Evolutionary conservation across 352 stramenopile genomes (phyloP).

Genomic region (Globisporangium abappressorium): DNA sequence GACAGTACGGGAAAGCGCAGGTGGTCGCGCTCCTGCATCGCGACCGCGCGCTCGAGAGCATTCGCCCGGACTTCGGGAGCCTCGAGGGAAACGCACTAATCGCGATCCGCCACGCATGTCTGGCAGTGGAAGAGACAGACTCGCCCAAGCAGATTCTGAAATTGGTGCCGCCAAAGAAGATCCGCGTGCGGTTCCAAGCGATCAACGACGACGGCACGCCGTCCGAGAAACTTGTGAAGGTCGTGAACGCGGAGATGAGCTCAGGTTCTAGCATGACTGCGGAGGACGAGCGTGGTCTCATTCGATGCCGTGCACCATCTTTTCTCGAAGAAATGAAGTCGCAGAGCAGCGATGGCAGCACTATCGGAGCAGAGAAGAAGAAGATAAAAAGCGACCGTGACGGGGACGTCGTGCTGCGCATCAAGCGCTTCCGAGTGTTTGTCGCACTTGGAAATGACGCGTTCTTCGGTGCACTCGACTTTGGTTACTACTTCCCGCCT

Average conservation of each 20-base stretch:
- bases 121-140: conserved; percentile 45
- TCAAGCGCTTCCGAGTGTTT: conserved; percentile 37
- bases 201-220: conserved; percentile 25
- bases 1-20: conserved; percentile 45
- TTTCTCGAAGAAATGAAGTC: conserved; percentile 57
- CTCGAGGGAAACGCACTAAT: conserved; percentile 35
- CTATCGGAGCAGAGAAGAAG: background rate
- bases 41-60: conserved; percentile 36
- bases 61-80: conserved; percentile 36
- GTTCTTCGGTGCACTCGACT: conserved; percentile 44
- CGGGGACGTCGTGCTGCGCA: conserved; percentile 10
- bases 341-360: background rate
- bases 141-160: conserved; percentile 38
- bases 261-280: conserved; percentile 4
- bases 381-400: conserved; percentile 14
- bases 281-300: conserved; percentile 19
- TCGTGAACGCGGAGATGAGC: conserved; percentile 25
- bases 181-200: conserved; percentile 54
- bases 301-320: conserved; percentile 45
- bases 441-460: conserved; percentile 39
- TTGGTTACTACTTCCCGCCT: conserved; percentile 55
- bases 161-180: conserved; percentile 39
- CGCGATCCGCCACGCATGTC: conserved; percentile 25
- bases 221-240: conserved; percentile 27
- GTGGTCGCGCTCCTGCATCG: conserved; percentile 48